Evolutionary conservation across 2,329 filamentous ascomycete species (phyloP), one percentile per base, ranked within the genome.

Genomic region (Aspergillus vadensis): DNA sequence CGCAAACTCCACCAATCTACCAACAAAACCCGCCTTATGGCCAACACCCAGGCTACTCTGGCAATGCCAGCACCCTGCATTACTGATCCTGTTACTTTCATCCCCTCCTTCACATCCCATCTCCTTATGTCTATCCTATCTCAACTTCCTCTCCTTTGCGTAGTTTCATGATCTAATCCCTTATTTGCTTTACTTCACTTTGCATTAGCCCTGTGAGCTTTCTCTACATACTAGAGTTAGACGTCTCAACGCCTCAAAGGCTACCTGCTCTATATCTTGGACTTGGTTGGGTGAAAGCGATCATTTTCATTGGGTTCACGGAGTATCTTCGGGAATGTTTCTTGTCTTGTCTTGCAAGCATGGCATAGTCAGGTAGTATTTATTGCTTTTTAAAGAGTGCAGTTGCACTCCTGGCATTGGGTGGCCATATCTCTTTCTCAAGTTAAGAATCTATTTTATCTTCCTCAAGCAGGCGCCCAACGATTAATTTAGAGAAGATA

Each of bases 21-120:
- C 70, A 70, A 25, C 67, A 67, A 55, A 71, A 57, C 60, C 72
- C 71, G 25, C 58, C 64, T 50, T 69, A 68, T 49, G 57, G 65
- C 21, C 73, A 72, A 38, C 67, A 70, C n/a, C 62, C 68, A 15
- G 62, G 64, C 27, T 70, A 71, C 49, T 69, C 67, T 44, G 58
- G 63, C 38, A 68, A 68, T 41, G 62, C 65, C 36, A 67, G 68
- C 62, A 55, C 62, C 51, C 66, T 64, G 59, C 67, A 69, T 57
- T 67, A 66, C 55, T 71, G 62, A 55, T 36, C 10, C 27, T 17
- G 12, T 14, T 51, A 41, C 32, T 56, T 41, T 47, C 21, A 59
- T 52, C 23, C 43, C 17, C 50, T 41, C 19, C 57, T 50, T 63
- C 23, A 17, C 30, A 19, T 27, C 39, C 25, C 19, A 7, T 43